Evolutionary conservation across 352 stramenopile genomes (phyloP).

Genomic region (Pythium myriotylum): DNA sequence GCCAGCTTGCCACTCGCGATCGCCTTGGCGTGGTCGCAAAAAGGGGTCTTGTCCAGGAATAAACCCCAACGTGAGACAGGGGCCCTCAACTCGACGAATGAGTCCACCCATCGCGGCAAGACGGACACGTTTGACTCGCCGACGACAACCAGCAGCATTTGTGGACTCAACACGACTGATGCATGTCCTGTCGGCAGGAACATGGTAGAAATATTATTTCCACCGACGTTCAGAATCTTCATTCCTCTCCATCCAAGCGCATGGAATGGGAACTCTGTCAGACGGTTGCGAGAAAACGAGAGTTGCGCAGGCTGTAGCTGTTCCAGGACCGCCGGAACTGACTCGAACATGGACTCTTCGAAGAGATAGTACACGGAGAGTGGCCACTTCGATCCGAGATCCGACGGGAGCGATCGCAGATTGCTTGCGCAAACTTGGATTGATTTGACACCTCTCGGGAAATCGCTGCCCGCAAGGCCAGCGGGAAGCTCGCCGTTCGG

Average conservation of each 20-base stretch:
- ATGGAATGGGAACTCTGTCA: conserved; percentile 11
- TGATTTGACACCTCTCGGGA: conserved; percentile 13
- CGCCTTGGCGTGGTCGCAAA: background rate
- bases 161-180: background rate
- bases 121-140: conserved; percentile 7
- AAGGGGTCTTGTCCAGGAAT: background rate
- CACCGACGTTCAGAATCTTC: background rate
- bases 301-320: conserved; percentile 3
- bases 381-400: conserved; percentile 18
- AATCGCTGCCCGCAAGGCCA: conserved; percentile 9
- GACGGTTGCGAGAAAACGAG: conserved; percentile 11
- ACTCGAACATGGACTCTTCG: conserved; percentile 9
- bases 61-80: background rate
- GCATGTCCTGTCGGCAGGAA: background rate
- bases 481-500: conserved; percentile 11
- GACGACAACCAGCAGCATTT: background rate
- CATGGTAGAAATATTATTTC: background rate
- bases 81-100: background rate
- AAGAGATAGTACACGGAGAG: conserved; percentile 1
- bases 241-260: background rate
- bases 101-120: conserved; percentile 14
- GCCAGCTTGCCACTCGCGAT: background rate
- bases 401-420: conserved; percentile 7
- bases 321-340: conserved; percentile 3
- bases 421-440: conserved; percentile 26